Evolutionary conservation across 441 rosid genomes (phyloP), one percentile per base, ranked within the genome.

Genomic region (Populus trichocarpa): DNA sequence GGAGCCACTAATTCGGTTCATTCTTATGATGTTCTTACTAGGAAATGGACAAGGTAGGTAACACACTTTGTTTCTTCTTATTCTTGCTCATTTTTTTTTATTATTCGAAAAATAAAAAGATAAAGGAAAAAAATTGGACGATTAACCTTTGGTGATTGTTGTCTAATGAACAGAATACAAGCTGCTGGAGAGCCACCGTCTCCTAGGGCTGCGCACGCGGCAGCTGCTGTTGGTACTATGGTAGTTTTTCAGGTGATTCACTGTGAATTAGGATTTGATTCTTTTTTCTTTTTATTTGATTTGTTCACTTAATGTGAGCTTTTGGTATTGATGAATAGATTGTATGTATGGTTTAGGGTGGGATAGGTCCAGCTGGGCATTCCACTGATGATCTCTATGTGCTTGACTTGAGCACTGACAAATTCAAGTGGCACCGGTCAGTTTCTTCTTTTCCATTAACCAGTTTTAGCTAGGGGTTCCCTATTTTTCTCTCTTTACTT

Each of bases 301-400:
- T 30, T 30, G 32, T 61, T 61, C 61, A 32, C 25, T 63, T 78
- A 68, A 72, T 40, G 35, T 67, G 6, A 28, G 40, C 6, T 20
- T 38, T n/a, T 65, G 68, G 3, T 10, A 13, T 50, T 71, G 18
- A 16, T 59, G 38, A 33, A 42, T 38, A 5, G 16, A 57, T 6
- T 69, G 74, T 68, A 14, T 77, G 12, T 26, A 69, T 84, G 78
- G 72, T 33, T 53, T 86, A 96, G 99, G 99, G 99, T 78, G 99
- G 99, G 81, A 96, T 96, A 81, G 99, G 99, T 75, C 99, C 99
- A 40, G 98, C 99, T 8, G 99, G 99, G 72, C 99, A 96, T 84
- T 96, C 99, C 63, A 93, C 98, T 8, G 99, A 96, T 81, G 99
- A 96, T 89, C 92, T 96, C 72, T 96, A 84, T 23, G 99, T 96